Conservation (phyloP, 2,329 filamentous ascomycete species). For the Fusarium beomiforme region DNA sequence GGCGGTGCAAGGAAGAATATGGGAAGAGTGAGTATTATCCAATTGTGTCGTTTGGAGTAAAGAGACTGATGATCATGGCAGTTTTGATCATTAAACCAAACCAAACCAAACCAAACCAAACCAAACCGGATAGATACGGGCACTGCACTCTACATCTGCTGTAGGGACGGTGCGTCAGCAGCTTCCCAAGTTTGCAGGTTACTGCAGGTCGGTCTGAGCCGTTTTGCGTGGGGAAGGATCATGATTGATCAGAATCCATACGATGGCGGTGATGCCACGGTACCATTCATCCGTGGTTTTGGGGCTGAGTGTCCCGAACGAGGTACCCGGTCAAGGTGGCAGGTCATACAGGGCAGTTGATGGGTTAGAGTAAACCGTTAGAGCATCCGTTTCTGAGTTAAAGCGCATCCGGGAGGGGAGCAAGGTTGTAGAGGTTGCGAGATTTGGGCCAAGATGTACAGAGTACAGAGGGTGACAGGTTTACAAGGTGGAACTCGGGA, state of each 20-base stretch:
- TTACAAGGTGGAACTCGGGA: conserved; percentile 32
- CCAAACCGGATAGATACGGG: conserved; percentile 13
- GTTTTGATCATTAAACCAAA: conserved; percentile 53
- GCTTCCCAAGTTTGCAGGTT: conserved; percentile 24
- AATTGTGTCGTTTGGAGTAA: conserved; percentile 3
- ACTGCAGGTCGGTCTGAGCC: conserved; percentile 41
- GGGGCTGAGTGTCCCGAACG: conserved; percentile 35
- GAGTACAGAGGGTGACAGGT: conserved; percentile 15
- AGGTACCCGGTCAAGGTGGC: conserved; percentile 37
- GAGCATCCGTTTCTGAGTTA: conserved; percentile 11
- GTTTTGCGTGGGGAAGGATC: conserved; percentile 33
- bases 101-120: conserved; percentile 17
- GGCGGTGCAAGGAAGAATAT: conserved; percentile 87
- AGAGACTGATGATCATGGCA: conserved; percentile 42
- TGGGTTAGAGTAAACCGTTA: conserved; percentile 8
- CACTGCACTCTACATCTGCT: background rate
- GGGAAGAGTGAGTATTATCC: conserved; percentile 74
- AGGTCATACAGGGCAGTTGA: conserved; percentile 22
- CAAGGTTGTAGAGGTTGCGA: conserved; percentile 36
- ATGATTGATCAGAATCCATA: conserved; percentile 40
- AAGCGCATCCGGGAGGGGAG: conserved; percentile 15
- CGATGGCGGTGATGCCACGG: conserved; percentile 36
- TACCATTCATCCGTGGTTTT: conserved; percentile 35
- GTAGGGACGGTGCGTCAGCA: conserved; percentile 38
- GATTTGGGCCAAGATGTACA: conserved; percentile 29